Conservation (phyloP, 345 rosid species). For the Viola odorata region DNA sequence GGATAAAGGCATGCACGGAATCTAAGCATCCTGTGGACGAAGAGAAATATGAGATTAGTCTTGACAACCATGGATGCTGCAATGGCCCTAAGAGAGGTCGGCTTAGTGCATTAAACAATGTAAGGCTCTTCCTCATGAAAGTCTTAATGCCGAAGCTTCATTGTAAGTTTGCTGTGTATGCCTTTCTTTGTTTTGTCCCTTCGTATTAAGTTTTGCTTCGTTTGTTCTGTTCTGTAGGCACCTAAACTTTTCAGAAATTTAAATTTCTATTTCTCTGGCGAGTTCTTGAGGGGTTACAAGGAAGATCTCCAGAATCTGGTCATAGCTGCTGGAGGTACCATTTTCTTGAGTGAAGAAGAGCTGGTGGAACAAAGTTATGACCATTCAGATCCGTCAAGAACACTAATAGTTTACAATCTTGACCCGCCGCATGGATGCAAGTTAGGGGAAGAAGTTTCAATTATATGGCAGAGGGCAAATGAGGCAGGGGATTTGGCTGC, state of each 20-base stretch:
- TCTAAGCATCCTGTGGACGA: slow-evolving; percentile 43
- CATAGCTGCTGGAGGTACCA: slow-evolving; percentile 54
- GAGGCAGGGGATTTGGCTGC: slow-evolving; percentile 64
- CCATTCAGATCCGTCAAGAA: slow-evolving; percentile 9
- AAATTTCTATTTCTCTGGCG: slow-evolving; percentile 53
- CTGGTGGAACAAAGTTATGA: slow-evolving; percentile 19
- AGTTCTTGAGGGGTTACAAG: slow-evolving; percentile 49
- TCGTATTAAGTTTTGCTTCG: background rate
- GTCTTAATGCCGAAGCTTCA: background rate
- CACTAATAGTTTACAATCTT: slow-evolving; percentile 56
- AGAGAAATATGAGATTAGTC: slow-evolving; percentile 63
- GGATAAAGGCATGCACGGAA: slow-evolving; percentile 76
- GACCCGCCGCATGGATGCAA: slow-evolving; percentile 54
- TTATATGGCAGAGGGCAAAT: slow-evolving; percentile 59
- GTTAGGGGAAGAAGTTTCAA: slow-evolving; percentile 64
- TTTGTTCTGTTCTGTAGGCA: slow-evolving; percentile 32
- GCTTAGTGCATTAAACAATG: slow-evolving; percentile 49
- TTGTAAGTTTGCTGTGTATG: background rate
- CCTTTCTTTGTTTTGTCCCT: background rate
- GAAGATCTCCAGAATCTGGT: slow-evolving; percentile 63
- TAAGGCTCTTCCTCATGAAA: slow-evolving; percentile 20
- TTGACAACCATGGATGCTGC: slow-evolving; percentile 63
- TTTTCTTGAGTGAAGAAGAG: slow-evolving; percentile 41
- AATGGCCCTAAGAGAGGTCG: slow-evolving; percentile 75
- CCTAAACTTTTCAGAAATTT: slow-evolving; percentile 67